Evolutionary conservation across 768 basidiomycete species (phyloP).

Genomic region (Tylopilus subfusipes): DNA sequence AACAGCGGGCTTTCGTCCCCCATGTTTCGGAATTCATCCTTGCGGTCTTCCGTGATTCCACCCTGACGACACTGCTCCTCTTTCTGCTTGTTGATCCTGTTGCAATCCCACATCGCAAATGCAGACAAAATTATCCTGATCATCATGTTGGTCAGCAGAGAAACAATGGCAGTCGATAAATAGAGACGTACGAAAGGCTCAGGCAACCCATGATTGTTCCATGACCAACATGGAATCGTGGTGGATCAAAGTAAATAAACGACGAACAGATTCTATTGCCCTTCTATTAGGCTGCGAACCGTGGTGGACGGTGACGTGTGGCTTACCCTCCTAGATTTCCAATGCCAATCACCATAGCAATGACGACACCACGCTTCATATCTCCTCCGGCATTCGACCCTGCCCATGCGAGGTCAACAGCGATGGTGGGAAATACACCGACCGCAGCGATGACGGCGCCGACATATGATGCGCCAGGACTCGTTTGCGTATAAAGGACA

Average conservation of each 20-base stretch:
- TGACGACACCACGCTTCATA: no score
- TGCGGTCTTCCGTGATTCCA: conserved; percentile 39
- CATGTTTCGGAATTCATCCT: conserved; percentile 43
- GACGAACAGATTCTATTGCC: conserved; percentile 39
- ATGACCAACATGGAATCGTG: conserved; percentile 37
- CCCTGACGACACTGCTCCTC: conserved; percentile 41
- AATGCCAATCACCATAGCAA: no score
- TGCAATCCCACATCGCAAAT: conserved; percentile 50
- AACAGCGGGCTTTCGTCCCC: conserved; percentile 56
- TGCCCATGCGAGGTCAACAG: no score
- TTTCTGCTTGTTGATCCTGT: conserved; percentile 47
- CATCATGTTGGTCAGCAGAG: conserved; percentile 27
- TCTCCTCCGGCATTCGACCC: no score
- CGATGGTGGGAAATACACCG: no score
- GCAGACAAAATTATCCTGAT: conserved; percentile 39
- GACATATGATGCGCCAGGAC: no score
- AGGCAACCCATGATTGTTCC: conserved; percentile 37
- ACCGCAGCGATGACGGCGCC: no score
- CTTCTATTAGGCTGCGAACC: conserved; percentile 1
- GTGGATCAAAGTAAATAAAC: conserved; percentile 39
- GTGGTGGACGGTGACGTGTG: no score
- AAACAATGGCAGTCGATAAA: conserved; percentile 11
- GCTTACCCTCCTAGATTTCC: no score
- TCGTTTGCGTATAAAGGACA: no score
- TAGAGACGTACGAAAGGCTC: conserved; percentile 19